These are phyloP conservation scores for Vigna unguiculata DNA, from an alignment of 306 rosid genomes.

Conservation along the genomic window DNA sequence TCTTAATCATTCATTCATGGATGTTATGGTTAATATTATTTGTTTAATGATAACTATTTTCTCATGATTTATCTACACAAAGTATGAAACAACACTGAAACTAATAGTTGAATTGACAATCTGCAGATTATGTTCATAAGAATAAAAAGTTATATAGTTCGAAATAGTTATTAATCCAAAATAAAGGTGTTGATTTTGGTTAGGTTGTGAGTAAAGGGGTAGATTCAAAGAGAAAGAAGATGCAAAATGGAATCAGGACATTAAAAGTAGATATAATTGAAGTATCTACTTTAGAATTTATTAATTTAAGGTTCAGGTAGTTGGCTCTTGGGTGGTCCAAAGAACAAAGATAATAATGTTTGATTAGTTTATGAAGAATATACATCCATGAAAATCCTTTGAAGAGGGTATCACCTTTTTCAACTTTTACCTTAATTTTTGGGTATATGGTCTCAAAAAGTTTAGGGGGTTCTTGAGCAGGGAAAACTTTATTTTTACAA, in stretches of 20 bases:
- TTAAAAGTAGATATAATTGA: conserved; percentile 38
- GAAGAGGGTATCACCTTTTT: conserved; percentile 37
- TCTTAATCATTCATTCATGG: neutral
- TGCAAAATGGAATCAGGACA: conserved; percentile 49
- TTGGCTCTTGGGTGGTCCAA: conserved; percentile 45
- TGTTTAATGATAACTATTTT: neutral
- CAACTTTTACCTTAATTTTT: conserved; percentile 17
- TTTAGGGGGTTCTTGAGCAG: neutral
- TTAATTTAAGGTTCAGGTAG: conserved; percentile 30
- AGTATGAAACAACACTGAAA: neutral
- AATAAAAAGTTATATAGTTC: neutral
- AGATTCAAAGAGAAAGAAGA: conserved; percentile 41
- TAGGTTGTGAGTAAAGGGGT: conserved; percentile 6
- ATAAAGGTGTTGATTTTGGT: conserved; percentile 16
- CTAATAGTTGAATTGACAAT: neutral
- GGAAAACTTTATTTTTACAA: neutral
- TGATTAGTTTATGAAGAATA: conserved; percentile 31
- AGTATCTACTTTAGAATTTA: conserved; percentile 11
- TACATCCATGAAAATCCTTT: conserved; percentile 12
- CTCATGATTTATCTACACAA: neutral
- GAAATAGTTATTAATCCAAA: conserved; percentile 14
- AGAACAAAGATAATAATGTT: conserved; percentile 42
- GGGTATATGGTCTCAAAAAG: conserved; percentile 39
- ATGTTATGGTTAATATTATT: neutral
- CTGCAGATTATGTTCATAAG: neutral